Percentiles rank a stretch among this genome's conserved stretches.
Evolutionary conservation across 2,329 filamentous ascomycete species (phyloP).

Genomic region (Aureobasidium pullulans): DNA sequence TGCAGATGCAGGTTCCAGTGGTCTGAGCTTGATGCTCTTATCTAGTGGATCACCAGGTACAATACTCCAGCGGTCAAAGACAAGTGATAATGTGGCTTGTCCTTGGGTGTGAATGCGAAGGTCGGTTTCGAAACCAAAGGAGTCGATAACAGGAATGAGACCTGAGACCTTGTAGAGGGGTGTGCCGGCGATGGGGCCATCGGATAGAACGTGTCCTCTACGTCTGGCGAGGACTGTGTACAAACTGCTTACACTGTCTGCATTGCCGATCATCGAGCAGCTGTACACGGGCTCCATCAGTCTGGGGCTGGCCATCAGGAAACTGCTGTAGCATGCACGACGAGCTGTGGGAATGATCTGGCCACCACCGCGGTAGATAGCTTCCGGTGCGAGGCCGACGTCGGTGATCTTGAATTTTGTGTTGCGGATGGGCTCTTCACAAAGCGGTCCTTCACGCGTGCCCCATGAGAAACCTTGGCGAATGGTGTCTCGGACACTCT

Average conservation of each 20-base stretch:
- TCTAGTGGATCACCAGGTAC: conserved; percentile 94
- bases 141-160: conserved; percentile 90
- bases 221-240: conserved; percentile 88
- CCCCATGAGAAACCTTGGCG: conserved; percentile 97
- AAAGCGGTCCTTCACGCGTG: conserved; percentile 86
- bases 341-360: conserved; percentile 96
- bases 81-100: conserved; percentile 78
- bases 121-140: conserved; percentile 96
- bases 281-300: conserved; percentile 96
- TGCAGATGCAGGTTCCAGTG: conserved; percentile 78
- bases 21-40: conserved; percentile 70
- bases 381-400: conserved; percentile 74
- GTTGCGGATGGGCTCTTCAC: conserved; percentile 98
- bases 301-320: conserved; percentile 91
- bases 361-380: conserved; percentile 89
- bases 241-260: conserved; percentile 77
- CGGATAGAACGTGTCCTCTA: conserved; percentile 86
- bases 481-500: conserved; percentile 82
- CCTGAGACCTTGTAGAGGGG: conserved; percentile 88
- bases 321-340: conserved; percentile 88
- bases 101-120: conserved; percentile 93
- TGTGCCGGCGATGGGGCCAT: conserved; percentile 88
- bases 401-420: conserved; percentile 96
- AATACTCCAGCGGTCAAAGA: conserved; percentile 94
- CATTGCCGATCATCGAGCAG: conserved; percentile 85